phyloP scores from a whole-genome alignment of 164 flowering plant genomes.

The Tinospora cordifolia region DNA sequence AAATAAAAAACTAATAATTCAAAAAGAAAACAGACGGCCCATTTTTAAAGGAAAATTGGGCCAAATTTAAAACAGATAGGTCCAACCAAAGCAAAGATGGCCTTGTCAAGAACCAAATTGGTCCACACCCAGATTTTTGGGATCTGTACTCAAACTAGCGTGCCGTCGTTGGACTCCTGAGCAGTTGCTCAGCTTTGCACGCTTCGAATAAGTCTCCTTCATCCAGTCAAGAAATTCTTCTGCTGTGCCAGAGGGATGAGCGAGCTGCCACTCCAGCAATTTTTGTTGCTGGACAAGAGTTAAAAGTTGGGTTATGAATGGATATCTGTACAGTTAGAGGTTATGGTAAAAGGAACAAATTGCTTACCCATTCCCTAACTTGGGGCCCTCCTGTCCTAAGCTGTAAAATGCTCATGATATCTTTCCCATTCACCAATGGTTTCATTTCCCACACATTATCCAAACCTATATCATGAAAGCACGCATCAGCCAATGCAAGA shows the following conservation, averaged over 20 bases:
- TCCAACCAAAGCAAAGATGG: no score
- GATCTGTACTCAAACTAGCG: no score
- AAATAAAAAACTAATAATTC: no score
- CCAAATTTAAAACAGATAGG: no score
- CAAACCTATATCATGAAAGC: slow-evolving; percentile 40
- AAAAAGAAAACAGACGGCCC: no score
- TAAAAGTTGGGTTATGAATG: slow-evolving; percentile 7
- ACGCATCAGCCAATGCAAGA: neutral
- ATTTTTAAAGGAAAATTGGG: no score
- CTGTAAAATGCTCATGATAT: slow-evolving; percentile 63
- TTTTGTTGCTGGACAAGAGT: slow-evolving; percentile 55
- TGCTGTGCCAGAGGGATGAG: slow-evolving; percentile 54
- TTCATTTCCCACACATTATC: slow-evolving; percentile 77
- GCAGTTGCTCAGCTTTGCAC: slow-evolving; percentile 33
- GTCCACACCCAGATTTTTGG: no score
- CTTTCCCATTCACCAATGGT: slow-evolving; percentile 80
- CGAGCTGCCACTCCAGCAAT: slow-evolving; percentile 81
- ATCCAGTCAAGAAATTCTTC: slow-evolving; percentile 88
- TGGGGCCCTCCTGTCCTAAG: slow-evolving; percentile 70
- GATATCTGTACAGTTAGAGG: neutral
- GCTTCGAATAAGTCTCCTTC: slow-evolving; percentile 51
- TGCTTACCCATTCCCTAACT: slow-evolving; percentile 74
- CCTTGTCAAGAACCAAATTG: no score
- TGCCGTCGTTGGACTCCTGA: neutral
- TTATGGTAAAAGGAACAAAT: slow-evolving; percentile 4